A percentile compares a stretch with the other conserved stretches of the same genome.
phyloP scores from a whole-genome alignment of 2,329 filamentous ascomycete genomes.

The Cladophialophora psammophila region DNA sequence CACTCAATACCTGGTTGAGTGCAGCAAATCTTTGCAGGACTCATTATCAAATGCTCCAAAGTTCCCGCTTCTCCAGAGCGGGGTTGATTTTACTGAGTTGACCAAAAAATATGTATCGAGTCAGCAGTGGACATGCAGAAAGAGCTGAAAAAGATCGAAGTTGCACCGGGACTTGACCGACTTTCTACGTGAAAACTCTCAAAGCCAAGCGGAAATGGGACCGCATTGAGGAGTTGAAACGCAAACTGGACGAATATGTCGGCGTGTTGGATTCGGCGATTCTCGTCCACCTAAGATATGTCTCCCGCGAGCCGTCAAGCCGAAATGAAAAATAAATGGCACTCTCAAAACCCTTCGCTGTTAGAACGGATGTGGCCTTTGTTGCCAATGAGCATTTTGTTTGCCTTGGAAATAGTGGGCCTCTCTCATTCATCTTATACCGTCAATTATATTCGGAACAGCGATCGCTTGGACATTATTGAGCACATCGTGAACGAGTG shows the following conservation, averaged over 20 bases:
- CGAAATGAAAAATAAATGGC: too few species aligned
- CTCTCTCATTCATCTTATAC: too few species aligned
- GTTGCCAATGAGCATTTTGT: too few species aligned
- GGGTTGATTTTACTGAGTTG: neutral
- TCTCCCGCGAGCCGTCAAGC: neutral
- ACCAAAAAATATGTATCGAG: conserved; percentile 1
- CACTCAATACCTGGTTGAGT: conserved; percentile 1
- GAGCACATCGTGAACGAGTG: too few species aligned
- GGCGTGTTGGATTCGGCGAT: neutral
- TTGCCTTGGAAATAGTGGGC: too few species aligned
- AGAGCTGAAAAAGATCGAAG: neutral
- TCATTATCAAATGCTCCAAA: neutral
- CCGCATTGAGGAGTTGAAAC: neutral
- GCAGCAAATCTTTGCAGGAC: conserved; percentile 2
- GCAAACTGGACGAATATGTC: neutral
- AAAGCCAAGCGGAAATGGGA: neutral
- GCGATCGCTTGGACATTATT: too few species aligned
- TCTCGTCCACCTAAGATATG: neutral
- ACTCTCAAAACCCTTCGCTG: too few species aligned
- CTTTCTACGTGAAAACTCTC: neutral
- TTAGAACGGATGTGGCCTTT: too few species aligned
- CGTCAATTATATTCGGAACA: too few species aligned
- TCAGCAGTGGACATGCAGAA: neutral
- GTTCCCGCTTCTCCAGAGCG: neutral
- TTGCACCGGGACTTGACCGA: neutral